phyloP scores from a whole-genome alignment of 176 grass and related monocot species.

The Phoenix dactylifera region DNA sequence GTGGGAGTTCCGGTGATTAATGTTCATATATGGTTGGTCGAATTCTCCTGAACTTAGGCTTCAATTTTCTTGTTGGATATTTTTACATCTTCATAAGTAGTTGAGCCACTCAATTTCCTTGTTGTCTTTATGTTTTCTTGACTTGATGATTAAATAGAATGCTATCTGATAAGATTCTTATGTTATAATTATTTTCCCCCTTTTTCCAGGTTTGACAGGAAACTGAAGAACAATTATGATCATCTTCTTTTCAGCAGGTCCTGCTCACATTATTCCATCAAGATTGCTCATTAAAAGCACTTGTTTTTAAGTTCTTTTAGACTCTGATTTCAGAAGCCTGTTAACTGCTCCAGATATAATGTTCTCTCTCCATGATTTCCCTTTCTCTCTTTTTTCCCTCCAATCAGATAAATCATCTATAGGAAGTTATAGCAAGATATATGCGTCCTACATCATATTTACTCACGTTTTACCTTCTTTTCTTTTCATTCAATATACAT shows the following conservation, averaged over 20 bases:
- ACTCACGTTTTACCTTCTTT: no score
- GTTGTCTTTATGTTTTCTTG: no score
- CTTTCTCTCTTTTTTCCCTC: no score
- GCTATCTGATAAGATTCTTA: no score
- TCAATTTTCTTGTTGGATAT: conserved; percentile 12
- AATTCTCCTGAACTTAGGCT: conserved; percentile 19
- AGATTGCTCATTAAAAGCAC: background rate
- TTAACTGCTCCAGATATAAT: no score
- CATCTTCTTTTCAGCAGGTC: conserved; percentile 98
- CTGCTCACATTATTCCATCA: conserved; percentile 1
- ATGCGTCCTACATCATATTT: no score
- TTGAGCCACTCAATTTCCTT: background rate
- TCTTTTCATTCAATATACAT: no score
- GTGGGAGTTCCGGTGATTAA: conserved; percentile 99
- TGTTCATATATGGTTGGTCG: conserved; percentile 94
- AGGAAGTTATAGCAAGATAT: no score
- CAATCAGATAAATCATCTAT: no score
- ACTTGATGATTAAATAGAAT: no score
- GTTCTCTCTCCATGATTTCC: no score
- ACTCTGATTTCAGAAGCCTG: background rate
- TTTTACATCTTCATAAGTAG: background rate
- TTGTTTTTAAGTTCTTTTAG: conserved; percentile 16
- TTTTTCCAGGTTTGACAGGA: conserved; percentile 81
- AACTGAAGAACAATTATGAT: conserved; percentile 89
- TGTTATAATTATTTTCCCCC: background rate